A percentile compares a stretch with the other conserved stretches of the same genome.
Conservation (phyloP, 257 asterid genomes). For the Mentha longifolia region DNA sequence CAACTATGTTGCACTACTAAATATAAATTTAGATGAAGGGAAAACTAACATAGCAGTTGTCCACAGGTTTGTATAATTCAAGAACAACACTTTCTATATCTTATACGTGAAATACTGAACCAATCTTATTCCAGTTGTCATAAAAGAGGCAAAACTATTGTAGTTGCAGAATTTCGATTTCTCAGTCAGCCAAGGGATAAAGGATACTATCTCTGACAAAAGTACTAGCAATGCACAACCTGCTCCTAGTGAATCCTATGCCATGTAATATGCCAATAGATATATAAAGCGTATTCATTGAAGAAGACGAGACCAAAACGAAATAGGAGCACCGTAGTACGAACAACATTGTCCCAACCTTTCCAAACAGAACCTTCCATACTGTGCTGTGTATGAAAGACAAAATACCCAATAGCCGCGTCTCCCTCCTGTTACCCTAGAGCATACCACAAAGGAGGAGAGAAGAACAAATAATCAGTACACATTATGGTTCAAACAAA, state of each 20-base stretch:
- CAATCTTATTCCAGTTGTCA: neutral
- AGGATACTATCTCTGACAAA: neutral
- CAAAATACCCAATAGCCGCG: constrained; percentile 75
- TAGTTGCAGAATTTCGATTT: neutral
- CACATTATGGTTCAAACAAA: neutral
- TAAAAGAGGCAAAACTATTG: neutral
- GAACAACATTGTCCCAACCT: constrained; percentile 42
- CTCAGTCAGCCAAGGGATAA: neutral
- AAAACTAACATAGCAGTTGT: neutral
- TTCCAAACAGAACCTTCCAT: constrained; percentile 90
- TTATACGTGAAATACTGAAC: neutral
- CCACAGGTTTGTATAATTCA: neutral
- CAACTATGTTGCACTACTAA: neutral
- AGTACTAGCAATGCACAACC: constrained; percentile 4
- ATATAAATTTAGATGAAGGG: neutral
- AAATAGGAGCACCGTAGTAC: constrained; percentile 3
- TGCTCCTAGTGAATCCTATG: constrained; percentile 15
- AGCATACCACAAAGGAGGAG: constrained; percentile 26
- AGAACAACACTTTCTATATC: constrained; percentile 2
- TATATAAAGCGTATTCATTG: constrained; percentile 2
- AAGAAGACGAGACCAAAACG: neutral
- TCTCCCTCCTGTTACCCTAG: constrained; percentile 91
- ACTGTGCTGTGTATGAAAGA: constrained; percentile 93
- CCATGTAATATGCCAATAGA: neutral
- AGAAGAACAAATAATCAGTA: neutral